phyloP scores from a whole-genome alignment of 345 rosid genomes.

The Crucihimalaya himalaica region DNA sequence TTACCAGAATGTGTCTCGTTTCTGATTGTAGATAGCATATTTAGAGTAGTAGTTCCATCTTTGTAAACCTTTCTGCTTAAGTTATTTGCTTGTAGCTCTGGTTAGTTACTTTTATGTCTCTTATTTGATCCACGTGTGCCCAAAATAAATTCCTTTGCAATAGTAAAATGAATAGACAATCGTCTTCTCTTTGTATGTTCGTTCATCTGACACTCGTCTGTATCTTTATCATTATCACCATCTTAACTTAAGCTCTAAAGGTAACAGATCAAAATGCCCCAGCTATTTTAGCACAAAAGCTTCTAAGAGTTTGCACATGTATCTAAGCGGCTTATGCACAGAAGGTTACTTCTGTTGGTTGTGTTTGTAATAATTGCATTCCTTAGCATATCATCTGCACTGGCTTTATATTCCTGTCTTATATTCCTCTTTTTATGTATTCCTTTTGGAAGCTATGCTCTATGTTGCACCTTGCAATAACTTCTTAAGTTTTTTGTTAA shows the following conservation, averaged over 20 bases:
- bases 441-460: constrained; percentile 18
- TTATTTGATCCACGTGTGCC: constrained; percentile 7
- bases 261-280: background rate
- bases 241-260: background rate
- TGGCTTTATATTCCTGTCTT: constrained; percentile 2
- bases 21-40: constrained; percentile 1
- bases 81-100: constrained; percentile 6
- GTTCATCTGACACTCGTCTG: background rate
- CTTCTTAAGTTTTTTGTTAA: constrained; percentile 17
- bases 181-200: background rate
- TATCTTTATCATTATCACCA: constrained; percentile 15
- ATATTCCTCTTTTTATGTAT: background rate
- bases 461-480: constrained; percentile 21
- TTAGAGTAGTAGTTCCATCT: constrained; percentile 3
- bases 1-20: constrained; percentile 1
- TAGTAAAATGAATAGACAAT: background rate
- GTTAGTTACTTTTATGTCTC: constrained; percentile 5
- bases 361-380: constrained; percentile 8
- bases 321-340: constrained; percentile 6
- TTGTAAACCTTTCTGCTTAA: background rate
- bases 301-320: background rate
- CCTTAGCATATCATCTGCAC: background rate
- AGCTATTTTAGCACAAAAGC: background rate
- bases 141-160: background rate
- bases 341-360: constrained; percentile 9